Evolutionary conservation across 805 yeast species (phyloP), one percentile per base, ranked within the genome.

Genomic region (Starmerella kuoi): DNA sequence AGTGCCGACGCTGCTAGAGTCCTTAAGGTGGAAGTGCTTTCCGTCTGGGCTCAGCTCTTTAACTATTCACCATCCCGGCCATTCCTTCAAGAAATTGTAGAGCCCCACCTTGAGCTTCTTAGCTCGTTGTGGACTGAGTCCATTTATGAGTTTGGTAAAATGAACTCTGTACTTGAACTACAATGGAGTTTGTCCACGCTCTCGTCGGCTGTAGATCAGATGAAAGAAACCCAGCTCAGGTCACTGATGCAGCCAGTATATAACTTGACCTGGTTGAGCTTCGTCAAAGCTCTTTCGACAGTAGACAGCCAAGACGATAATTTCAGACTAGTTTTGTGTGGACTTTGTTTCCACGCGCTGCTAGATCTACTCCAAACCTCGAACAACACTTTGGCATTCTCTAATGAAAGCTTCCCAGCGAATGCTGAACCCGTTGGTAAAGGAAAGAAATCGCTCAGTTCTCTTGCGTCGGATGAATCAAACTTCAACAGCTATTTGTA

Each of bases 81-180:
- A 17, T 59, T 61, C 33, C 56, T 85, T 23, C 21, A 35, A 4
- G 64, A 56, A 9, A 54, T 65, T 3, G 55, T 63, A 3, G 42
- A 64, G 15, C 74, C 76, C 25, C 78, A 83, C 54, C 67, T 76
- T 39, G 68, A 66, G 4, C 59, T 72, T 17, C 67, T 91, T 42
- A 70, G 75, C 0, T 82, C 94, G 0, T 61, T 85, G 40, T 91
- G 97, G 97, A 69, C 83, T 4, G 63, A 78, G 4, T 68, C 80
- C 0, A 59, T 91, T 44, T 70, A 82, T 39, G 95, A 87, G 44
- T 82, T 69, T 54, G 79, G 94, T 0, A 68, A 76, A 52, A 56
- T 76, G 26, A 77, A 74, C 52, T 80, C 79, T 53, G 69, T 65
- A 38, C 67, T 68, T 4, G 70, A 60, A 15, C 55, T 53, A 11